These are phyloP conservation scores for Nigrospora sphaerica DNA, from an alignment of 2,329 filamentous ascomycete species.

Conservation along the genomic window DNA sequence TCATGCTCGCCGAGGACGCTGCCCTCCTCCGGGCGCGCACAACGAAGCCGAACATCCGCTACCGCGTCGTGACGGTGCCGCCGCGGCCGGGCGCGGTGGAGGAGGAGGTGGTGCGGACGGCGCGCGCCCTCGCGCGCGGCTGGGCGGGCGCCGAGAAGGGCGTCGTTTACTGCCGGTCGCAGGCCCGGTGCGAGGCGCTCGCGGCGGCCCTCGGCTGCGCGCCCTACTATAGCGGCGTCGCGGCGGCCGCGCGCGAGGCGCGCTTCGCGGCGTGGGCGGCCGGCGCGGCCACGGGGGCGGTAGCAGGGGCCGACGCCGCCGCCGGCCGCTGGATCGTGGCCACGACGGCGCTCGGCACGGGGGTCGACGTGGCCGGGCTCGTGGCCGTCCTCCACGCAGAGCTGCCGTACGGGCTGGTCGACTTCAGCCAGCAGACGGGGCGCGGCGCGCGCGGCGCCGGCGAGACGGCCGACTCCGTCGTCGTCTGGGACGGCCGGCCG, in stretches of 20 bases:
- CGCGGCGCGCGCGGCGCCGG: no score
- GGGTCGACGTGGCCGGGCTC: no score
- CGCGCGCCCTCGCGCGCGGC: neutral
- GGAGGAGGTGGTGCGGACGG: neutral
- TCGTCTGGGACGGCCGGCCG: no score
- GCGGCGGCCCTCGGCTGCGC: neutral
- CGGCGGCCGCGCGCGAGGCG: no score
- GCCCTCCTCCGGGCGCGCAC: neutral
- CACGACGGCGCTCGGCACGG: no score
- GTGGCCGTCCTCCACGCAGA: no score
- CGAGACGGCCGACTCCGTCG: no score
- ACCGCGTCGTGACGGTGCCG: neutral
- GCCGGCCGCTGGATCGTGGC: no score
- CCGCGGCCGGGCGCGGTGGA: neutral
- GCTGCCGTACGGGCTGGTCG: no score
- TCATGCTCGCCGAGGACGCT: neutral
- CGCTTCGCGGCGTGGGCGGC: neutral
- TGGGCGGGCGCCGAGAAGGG: neutral
- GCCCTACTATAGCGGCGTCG: neutral
- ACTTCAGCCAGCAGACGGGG: no score
- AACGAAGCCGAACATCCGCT: neutral
- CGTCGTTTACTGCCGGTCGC: neutral
- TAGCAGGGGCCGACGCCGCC: no score
- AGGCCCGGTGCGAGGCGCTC: neutral
- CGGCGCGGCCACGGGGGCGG: no score